These are phyloP conservation scores for Zygotorulaspora chibaensis DNA, from an alignment of 805 yeast genomes.

Conservation along the genomic window DNA sequence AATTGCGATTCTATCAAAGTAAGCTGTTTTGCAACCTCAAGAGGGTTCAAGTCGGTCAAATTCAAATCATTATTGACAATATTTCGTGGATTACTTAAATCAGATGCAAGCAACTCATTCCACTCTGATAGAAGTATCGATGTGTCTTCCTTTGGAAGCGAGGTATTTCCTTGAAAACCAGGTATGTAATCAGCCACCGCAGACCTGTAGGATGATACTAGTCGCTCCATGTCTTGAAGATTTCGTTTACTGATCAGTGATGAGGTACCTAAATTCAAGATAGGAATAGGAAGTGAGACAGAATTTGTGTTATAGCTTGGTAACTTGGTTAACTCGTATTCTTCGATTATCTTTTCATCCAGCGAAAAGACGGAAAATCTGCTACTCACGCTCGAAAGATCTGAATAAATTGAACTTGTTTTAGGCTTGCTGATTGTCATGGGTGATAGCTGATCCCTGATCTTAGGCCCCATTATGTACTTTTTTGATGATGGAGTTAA, in stretches of 20 bases:
- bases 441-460: conserved; percentile 47
- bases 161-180: background rate
- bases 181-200: conserved; percentile 1
- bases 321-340: conserved; percentile 46
- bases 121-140: conserved; percentile 10
- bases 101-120: conserved; percentile 7
- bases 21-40: conserved; percentile 73
- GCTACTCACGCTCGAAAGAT: conserved; percentile 30
- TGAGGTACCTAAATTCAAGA: conserved; percentile 34
- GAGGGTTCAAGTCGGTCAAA: conserved; percentile 50
- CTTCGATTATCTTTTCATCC: conserved; percentile 51
- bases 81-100: conserved; percentile 1
- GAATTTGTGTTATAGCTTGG: conserved; percentile 42
- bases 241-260: conserved; percentile 38
- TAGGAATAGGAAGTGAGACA: conserved; percentile 27
- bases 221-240: conserved; percentile 39
- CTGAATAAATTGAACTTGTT: conserved; percentile 35
- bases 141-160: conserved; percentile 9
- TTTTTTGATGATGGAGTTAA: conserved; percentile 14
- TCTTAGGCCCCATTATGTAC: conserved; percentile 3
- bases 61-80: conserved; percentile 18
- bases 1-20: conserved; percentile 67
- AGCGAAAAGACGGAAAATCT: conserved; percentile 32
- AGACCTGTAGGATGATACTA: conserved; percentile 48
- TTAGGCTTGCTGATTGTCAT: conserved; percentile 41